A percentile compares a stretch with the other conserved stretches of the same genome.
phyloP scores from a whole-genome alignment of 768 basidiomycete species.

The Sarcodon aspratus region DNA sequence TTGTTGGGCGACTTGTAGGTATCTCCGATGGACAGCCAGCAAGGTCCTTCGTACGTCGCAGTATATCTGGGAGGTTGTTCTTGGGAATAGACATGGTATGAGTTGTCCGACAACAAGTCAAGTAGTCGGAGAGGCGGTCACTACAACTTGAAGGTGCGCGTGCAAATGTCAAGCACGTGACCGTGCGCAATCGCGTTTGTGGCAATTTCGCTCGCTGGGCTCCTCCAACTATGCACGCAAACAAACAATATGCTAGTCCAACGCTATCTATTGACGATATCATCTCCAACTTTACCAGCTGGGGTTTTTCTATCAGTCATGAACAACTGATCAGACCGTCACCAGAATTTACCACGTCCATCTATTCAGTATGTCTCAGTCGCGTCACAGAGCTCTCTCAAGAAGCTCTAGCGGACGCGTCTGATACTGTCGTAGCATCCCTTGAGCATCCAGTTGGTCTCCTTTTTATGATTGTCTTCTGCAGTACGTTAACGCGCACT shows the following conservation, averaged over 20 bases:
- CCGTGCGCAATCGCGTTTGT: slow-evolving; percentile 3
- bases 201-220: background rate
- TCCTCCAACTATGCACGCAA: background rate
- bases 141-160: slow-evolving; percentile 5
- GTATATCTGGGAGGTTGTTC: slow-evolving; percentile 11
- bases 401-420: slow-evolving; percentile 46
- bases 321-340: slow-evolving; percentile 62
- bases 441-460: slow-evolving; percentile 41
- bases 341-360: slow-evolving; percentile 56
- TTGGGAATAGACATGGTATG: slow-evolving; percentile 7
- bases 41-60: slow-evolving; percentile 5
- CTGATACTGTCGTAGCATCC: slow-evolving; percentile 39
- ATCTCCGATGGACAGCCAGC: background rate
- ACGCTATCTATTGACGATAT: slow-evolving; percentile 57
- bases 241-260: slow-evolving; percentile 45
- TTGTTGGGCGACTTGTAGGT: background rate
- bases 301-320: slow-evolving; percentile 55
- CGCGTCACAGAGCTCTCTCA: slow-evolving; percentile 57
- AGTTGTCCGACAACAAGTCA: background rate
- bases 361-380: slow-evolving; percentile 63
- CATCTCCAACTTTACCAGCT: slow-evolving; percentile 48
- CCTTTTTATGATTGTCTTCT: background rate
- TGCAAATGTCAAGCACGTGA: slow-evolving; percentile 5
- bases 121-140: background rate
- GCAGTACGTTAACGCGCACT: background rate